These are phyloP conservation scores for Phyllosticta paracitricarpa DNA, from an alignment of 2,329 filamentous ascomycete species.

Conservation along the genomic window DNA sequence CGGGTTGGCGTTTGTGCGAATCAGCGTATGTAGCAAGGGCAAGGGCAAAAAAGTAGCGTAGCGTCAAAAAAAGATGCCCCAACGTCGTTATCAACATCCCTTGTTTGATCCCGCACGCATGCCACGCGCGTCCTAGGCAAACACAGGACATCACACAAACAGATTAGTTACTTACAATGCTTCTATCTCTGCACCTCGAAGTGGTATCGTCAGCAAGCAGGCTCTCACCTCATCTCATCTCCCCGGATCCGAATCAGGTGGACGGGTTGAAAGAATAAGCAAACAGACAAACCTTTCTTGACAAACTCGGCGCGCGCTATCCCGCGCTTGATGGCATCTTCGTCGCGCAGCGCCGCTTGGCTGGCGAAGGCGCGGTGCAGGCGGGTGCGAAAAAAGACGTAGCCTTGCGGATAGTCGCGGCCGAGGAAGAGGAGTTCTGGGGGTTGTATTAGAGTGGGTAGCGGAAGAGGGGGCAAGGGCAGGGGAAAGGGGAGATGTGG, in stretches of 20 bases:
- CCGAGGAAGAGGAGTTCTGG: conserved; percentile 77
- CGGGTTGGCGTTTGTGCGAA: background rate
- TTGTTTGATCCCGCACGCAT: too few relatives aligned
- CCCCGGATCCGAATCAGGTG: too few relatives aligned
- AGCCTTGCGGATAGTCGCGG: conserved; percentile 78
- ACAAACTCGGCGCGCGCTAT: conserved; percentile 78
- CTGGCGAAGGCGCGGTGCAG: conserved; percentile 78
- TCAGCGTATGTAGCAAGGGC: background rate
- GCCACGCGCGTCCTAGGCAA: too few relatives aligned
- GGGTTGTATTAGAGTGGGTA: conserved; percentile 3
- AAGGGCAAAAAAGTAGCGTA: too few relatives aligned
- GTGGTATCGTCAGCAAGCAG: too few relatives aligned
- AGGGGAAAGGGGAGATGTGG: background rate
- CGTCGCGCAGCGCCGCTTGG: conserved; percentile 59
- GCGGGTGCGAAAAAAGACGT: conserved; percentile 67
- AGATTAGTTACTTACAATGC: conserved; percentile 57
- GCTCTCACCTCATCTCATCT: too few relatives aligned
- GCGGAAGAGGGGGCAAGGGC: background rate
- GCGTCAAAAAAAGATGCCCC: too few relatives aligned
- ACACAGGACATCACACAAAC: too few relatives aligned
- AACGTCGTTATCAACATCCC: too few relatives aligned
- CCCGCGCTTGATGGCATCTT: conserved; percentile 63
- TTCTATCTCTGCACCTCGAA: conserved; percentile 61
- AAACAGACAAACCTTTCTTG: conserved; percentile 59
- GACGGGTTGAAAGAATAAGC: background rate